phyloP scores from a whole-genome alignment of 768 basidiomycete genomes.

The Plicaturopsis crispa region DNA sequence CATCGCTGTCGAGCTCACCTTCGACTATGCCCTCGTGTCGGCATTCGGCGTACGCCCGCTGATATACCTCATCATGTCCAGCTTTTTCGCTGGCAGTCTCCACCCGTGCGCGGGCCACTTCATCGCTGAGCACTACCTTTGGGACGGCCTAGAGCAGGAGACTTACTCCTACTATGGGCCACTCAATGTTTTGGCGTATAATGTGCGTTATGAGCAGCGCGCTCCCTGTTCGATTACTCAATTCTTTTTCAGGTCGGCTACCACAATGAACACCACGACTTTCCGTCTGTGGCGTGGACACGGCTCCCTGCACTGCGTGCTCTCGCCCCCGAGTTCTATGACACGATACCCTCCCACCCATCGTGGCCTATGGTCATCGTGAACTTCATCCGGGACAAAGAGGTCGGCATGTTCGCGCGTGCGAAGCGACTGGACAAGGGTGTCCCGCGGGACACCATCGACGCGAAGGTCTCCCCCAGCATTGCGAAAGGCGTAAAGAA shows the following conservation, averaged over 20 bases:
- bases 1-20: slow-evolving; percentile 55
- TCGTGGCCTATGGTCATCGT: slow-evolving; percentile 94
- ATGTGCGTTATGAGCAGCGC: slow-evolving; percentile 43
- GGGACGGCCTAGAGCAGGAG: slow-evolving; percentile 89
- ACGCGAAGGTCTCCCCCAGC: too few relatives aligned
- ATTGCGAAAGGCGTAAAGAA: too few relatives aligned
- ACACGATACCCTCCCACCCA: slow-evolving; percentile 76
- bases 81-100: slow-evolving; percentile 93
- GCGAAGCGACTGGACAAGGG: slow-evolving; percentile 63
- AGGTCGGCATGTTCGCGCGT: slow-evolving; percentile 84
- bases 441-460: too few relatives aligned
- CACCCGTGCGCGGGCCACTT: slow-evolving; percentile 98
- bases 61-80: slow-evolving; percentile 79
- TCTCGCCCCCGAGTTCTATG: slow-evolving; percentile 90
- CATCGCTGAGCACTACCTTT: slow-evolving; percentile 94
- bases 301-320: slow-evolving; percentile 74
- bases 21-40: slow-evolving; percentile 63
- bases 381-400: slow-evolving; percentile 87
- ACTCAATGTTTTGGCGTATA: slow-evolving; percentile 87
- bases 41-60: slow-evolving; percentile 41
- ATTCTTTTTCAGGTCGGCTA: slow-evolving; percentile 71
- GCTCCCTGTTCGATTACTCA: neutral
- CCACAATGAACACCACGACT: slow-evolving; percentile 99
- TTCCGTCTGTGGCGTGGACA: slow-evolving; percentile 95
- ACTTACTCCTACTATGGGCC: slow-evolving; percentile 96